Evolutionary conservation across 2,329 filamentous ascomycete genomes (phyloP), one percentile per base, ranked within the genome.

Genomic region (Penicillium brasilianum): DNA sequence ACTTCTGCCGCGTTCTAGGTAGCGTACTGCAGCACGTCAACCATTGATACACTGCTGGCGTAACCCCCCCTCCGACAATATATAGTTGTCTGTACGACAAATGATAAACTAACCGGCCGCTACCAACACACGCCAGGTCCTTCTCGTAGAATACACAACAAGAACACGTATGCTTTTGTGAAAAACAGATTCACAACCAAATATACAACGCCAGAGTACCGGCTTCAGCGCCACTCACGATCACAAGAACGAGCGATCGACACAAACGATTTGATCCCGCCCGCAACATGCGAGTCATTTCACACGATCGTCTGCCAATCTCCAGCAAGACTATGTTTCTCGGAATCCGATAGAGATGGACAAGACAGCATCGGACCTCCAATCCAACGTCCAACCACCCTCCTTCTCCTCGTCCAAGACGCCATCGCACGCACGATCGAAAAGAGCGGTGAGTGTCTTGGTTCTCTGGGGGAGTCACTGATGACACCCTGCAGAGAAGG

Each of bases 371-470:
- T 43, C 14, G 25, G 6, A 46, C 39, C 30, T n/a, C 32, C 53
- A 41, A 28, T 34, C 3, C 46, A 28, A 46, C 10, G 7, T 48
- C 22, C 16, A 16, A 46, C 2, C 37, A 41, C 16, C 56, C 57
- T 28, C 36, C 46, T 39, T 57, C 39, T 54, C 20, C 43, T 22
- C 51, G 46, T 54, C 20, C 14, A 3, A 36, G 18, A 8, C 13
- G 44, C 25, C 14, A 37, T 13, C 41, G 37, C 44, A 30, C 58
- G 22, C 46, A 36, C 7, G 16, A 43, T 48, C 28, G 25, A 60
- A 69, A 64, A 58, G 50, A 69, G 67, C 67, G 67, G 67, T 69
- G 67, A 64, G 59, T 55, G 48, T 37, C 22, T 28, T 48, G 22
- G 3, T 20, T 18, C 48, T 52, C 39, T 48, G 56, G 34, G 28